Base-by-base conservation (phyloP, 2,329 filamentous ascomycete genomes). In the Byssochlamys sp. region DNA sequence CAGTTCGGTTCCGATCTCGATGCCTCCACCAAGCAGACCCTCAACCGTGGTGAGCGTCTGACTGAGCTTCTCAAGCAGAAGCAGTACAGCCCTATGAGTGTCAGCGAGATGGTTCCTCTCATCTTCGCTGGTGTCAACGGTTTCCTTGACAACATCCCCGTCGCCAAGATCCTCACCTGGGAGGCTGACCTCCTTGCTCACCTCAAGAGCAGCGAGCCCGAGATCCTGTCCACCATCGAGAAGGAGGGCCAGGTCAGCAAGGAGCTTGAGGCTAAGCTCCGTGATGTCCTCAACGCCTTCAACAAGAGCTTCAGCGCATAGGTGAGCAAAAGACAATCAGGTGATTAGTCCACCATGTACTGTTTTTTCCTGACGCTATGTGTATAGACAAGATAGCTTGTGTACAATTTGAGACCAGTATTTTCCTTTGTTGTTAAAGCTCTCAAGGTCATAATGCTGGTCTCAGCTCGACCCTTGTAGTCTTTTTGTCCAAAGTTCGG, bases 1-100 rank as follows among this genome's bases (percentile, higher is more conserved):
- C 94, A 99, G 82, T 99, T 99, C 86, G 94, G 94, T 88, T 99
- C 94, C 75, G 94, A 99, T 84, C 84, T 99, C 69, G 94, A 99
- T 82, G 94, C 94, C 70, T 86, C 94, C 69, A 99, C 94, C 79
- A 97, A 96, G 88, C 94, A 97, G 84, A 97, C 92, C 63, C 87
- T 99, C 68, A 87, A 76, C 83, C 91, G 94, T 88, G 94, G 94
- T 89, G 92, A 97, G 84, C 91, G 94, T 84, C 87, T 91, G 75
- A 96, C 92, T 69, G 92, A 97, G 86, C 89, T 96, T 67, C 88
- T 96, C 73, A 97, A 97, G 88, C 94, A 99, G 85, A 96, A 96
- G 86, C 94, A 99, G 82, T 99, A 97, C 85, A 87, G 84, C 52
- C 94, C 94, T 71, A 96, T 96, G 91, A 89, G 90, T 69, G 92